These are phyloP conservation scores for Aspergillus heteromorphus DNA, from an alignment of 495 filamentous ascomycete genomes.

Conservation along the genomic window DNA sequence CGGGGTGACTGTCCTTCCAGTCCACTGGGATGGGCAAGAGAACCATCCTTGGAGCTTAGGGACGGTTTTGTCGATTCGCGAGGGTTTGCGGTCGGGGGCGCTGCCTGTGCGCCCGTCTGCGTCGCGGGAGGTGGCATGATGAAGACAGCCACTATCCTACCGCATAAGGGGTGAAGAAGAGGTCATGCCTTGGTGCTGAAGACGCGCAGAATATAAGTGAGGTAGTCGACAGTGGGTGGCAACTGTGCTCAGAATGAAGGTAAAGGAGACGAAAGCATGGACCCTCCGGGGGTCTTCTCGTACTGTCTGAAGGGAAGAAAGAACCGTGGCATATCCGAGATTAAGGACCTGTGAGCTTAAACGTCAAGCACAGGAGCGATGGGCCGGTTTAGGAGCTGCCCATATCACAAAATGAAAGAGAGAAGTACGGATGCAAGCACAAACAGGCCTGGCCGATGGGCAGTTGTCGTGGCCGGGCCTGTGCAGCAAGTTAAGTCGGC, in stretches of 20 bases:
- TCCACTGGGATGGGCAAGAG: conserved; percentile 16
- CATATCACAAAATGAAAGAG: conserved; percentile 3
- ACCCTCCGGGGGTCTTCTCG: conserved; percentile 25
- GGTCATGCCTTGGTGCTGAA: conserved; percentile 3
- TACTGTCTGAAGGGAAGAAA: conserved; percentile 16
- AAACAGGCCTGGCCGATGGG: neutral
- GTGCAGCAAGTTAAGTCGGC: neutral
- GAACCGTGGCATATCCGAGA: conserved; percentile 23
- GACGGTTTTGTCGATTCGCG: conserved; percentile 22
- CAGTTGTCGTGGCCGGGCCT: neutral
- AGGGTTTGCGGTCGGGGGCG: conserved; percentile 9
- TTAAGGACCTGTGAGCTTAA: conserved; percentile 6
- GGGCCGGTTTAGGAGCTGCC: conserved; percentile 4
- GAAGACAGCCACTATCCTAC: conserved; percentile 1
- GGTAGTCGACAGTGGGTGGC: neutral
- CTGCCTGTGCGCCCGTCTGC: conserved; percentile 20
- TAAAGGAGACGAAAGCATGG: conserved; percentile 16
- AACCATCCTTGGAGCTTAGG: conserved; percentile 21
- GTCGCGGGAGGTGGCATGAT: conserved; percentile 17
- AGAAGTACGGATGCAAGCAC: conserved; percentile 2
- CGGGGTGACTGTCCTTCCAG: conserved; percentile 14
- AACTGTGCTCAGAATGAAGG: conserved; percentile 16
- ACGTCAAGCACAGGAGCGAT: neutral
- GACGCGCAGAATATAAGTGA: neutral
- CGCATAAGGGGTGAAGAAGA: conserved; percentile 4